Percentiles rank a stretch among this genome's conserved stretches.
Conservation (phyloP, 2,329 filamentous ascomycete species). For the Calonectria ilicicola region DNA sequence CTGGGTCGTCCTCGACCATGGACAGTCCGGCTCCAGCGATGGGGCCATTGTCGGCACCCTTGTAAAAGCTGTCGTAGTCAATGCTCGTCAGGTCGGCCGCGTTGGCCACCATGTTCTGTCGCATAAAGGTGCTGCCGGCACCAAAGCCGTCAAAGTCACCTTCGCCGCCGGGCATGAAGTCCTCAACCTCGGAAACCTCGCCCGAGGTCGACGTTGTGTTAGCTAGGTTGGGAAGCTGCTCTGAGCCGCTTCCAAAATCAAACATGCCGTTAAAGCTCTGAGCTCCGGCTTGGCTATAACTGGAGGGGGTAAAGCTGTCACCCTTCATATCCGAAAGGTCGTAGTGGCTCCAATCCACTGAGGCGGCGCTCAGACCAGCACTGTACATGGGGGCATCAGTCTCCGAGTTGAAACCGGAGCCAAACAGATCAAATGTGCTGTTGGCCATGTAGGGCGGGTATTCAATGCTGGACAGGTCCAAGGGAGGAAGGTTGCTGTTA, state of each 20-base stretch:
- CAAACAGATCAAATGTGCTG: conserved; percentile 65
- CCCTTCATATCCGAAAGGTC: conserved; percentile 59
- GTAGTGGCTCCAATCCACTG: conserved; percentile 60
- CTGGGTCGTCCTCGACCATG: conserved; percentile 64
- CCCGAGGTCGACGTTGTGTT: conserved; percentile 72
- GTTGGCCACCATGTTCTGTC: conserved; percentile 57
- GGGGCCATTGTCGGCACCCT: conserved; percentile 55
- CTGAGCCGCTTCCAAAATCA: conserved; percentile 65
- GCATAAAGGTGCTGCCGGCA: conserved; percentile 59
- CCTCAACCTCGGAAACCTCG: conserved; percentile 76
- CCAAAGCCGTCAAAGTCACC: conserved; percentile 63
- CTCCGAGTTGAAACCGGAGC: conserved; percentile 59
- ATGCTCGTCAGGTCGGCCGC: conserved; percentile 60
- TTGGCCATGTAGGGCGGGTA: conserved; percentile 62
- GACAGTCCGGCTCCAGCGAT: conserved; percentile 57
- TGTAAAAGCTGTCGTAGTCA: conserved; percentile 69
- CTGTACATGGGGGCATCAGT: conserved; percentile 71
- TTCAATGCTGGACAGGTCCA: conserved; percentile 69
- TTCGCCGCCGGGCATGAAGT: conserved; percentile 62
- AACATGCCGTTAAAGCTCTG: conserved; percentile 64
- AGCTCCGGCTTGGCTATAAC: conserved; percentile 65
- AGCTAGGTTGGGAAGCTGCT: conserved; percentile 66
- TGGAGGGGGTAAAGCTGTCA: conserved; percentile 64
- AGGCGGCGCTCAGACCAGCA: conserved; percentile 69
- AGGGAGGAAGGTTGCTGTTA: conserved; percentile 64